Evolutionary conservation across 2,329 filamentous ascomycete genomes (phyloP).

Genomic region (Parascedosporium putredinis): DNA sequence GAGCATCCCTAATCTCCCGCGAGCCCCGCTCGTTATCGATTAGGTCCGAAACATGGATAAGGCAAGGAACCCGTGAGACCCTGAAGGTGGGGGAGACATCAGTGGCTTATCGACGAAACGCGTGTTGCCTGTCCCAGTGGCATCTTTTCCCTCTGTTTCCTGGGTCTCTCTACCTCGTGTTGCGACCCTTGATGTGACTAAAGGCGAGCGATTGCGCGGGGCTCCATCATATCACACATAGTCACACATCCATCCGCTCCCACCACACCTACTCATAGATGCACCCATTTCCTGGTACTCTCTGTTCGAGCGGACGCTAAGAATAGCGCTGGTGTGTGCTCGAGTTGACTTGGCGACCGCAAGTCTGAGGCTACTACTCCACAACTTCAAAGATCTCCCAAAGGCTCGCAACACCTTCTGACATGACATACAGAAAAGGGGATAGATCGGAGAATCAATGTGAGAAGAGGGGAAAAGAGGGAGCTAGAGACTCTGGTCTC

Average conservation of each 20-base stretch:
- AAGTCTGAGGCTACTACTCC: neutral
- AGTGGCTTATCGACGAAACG: slow-evolving; percentile 3
- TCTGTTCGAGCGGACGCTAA: neutral
- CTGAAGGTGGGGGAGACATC: neutral
- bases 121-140: neutral
- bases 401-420: too few relatives aligned
- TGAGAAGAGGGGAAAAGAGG: too few relatives aligned
- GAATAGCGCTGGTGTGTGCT: neutral
- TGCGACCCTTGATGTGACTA: neutral
- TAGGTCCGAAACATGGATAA: neutral
- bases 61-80: neutral
- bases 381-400: too few relatives aligned
- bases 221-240: too few relatives aligned
- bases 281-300: too few relatives aligned
- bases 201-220: neutral
- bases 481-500: too few relatives aligned
- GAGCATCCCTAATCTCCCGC: neutral
- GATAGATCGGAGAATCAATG: too few relatives aligned
- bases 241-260: too few relatives aligned
- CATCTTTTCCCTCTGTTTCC: too few relatives aligned
- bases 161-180: too few relatives aligned
- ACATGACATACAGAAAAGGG: too few relatives aligned
- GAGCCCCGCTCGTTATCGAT: neutral
- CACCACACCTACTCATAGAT: too few relatives aligned
- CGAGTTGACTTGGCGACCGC: neutral